phyloP scores from a whole-genome alignment of 352 stramenopile genomes.

The Paralagenidium karlingii region DNA sequence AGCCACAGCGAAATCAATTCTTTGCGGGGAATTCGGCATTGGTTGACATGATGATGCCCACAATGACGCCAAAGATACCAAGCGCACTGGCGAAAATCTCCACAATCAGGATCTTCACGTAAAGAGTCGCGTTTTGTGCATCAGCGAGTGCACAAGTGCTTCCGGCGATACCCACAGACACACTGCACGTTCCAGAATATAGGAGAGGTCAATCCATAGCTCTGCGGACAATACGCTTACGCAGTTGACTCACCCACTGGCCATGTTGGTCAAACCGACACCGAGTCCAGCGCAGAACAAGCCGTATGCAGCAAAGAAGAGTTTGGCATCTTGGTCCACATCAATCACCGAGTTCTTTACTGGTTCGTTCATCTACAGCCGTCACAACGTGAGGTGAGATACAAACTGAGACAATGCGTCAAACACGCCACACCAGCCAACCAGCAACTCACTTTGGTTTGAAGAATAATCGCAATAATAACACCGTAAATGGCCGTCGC shows the following conservation, averaged over 20 bases:
- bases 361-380: constrained; percentile 57
- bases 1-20: too few relatives aligned
- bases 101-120: constrained; percentile 99
- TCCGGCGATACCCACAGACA: constrained; percentile 97
- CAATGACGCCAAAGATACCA: constrained; percentile 98
- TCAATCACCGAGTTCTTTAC: constrained; percentile 45
- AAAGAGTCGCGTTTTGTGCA: constrained; percentile 95
- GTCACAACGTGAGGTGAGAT: too few relatives aligned
- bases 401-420: background rate
- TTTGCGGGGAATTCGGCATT: constrained; percentile 90
- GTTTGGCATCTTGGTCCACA: constrained; percentile 52
- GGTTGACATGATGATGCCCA: constrained; percentile 98
- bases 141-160: constrained; percentile 97
- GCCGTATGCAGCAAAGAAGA: constrained; percentile 96
- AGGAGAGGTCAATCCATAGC: background rate
- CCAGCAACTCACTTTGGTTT: constrained; percentile 87
- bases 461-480: constrained; percentile 99
- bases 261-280: constrained; percentile 99
- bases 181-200: constrained; percentile 18
- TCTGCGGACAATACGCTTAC: background rate
- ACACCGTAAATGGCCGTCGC: constrained; percentile 99
- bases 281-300: constrained; percentile 95
- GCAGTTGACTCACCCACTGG: constrained; percentile 49
- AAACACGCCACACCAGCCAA: constrained; percentile 22
- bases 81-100: constrained; percentile 99